A percentile compares a stretch with the other conserved stretches of the same genome.
These are phyloP conservation scores for Lactifluus rugatus DNA, from an alignment of 768 basidiomycete genomes.

Conservation along the genomic window DNA sequence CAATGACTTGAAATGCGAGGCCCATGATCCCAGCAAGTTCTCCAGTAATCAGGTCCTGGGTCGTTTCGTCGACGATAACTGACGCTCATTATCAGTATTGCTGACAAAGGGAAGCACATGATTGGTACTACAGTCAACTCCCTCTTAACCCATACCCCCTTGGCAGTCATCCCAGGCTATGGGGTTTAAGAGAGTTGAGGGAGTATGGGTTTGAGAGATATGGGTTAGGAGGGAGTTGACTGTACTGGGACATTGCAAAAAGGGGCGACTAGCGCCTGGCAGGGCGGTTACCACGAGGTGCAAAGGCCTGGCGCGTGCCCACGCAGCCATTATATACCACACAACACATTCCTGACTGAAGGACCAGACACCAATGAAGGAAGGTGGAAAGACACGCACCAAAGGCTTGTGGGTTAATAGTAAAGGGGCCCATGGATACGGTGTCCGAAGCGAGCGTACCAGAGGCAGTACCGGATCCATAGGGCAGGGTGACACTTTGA, in stretches of 20 bases:
- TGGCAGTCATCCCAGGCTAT: too few species aligned
- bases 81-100: neutral
- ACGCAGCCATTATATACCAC: too few species aligned
- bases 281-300: too few species aligned
- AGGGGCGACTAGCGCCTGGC: too few species aligned
- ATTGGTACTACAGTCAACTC: too few species aligned
- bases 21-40: conserved; percentile 65
- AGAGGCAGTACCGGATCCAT: conserved; percentile 61
- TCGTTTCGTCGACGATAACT: conserved; percentile 44
- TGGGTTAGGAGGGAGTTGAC: too few species aligned
- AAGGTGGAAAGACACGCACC: neutral
- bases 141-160: too few species aligned
- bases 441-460: conserved; percentile 47
- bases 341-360: neutral
- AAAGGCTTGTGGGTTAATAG: conserved; percentile 48
- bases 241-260: neutral
- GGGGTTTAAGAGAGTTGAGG: too few species aligned
- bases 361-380: neutral
- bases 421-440: too few species aligned
- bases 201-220: too few species aligned
- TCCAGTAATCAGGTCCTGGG: conserved; percentile 37
- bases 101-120: neutral
- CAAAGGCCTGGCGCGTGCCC: too few species aligned
- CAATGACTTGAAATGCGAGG: conserved; percentile 56
- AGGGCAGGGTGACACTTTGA: conserved; percentile 34